A percentile compares a stretch with the other conserved stretches of the same genome.
Conservation (phyloP, 768 basidiomycete species). For the Daedaleopsis sinensis region DNA sequence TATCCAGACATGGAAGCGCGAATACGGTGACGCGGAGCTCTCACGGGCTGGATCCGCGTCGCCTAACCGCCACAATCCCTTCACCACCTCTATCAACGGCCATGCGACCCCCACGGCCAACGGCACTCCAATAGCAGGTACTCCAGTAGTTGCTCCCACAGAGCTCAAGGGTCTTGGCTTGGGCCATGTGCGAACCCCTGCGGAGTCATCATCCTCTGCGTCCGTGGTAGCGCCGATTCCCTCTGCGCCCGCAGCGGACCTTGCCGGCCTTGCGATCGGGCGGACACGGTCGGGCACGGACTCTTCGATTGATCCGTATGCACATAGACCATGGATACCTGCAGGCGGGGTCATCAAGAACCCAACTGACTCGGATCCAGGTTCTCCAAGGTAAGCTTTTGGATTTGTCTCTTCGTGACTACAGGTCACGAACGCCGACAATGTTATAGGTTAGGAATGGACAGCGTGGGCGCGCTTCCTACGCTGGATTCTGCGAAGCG, state of each 20-base stretch:
- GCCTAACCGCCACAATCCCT: conserved; percentile 6
- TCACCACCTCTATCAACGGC: conserved; percentile 15
- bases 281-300: conserved; percentile 22
- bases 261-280: conserved; percentile 10
- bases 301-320: conserved; percentile 19
- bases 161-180: conserved; percentile 13
- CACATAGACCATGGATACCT: conserved; percentile 26
- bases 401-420: neutral
- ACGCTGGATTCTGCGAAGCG: conserved; percentile 26
- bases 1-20: conserved; percentile 75
- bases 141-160: conserved; percentile 5
- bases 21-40: conserved; percentile 49
- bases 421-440: neutral
- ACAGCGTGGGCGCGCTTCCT: conserved; percentile 14
- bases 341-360: conserved; percentile 18
- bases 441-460: conserved; percentile 12
- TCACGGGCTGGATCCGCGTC: conserved; percentile 22
- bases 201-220: conserved; percentile 7
- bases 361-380: conserved; percentile 45
- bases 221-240: conserved; percentile 4
- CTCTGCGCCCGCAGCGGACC: conserved; percentile 7
- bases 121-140: conserved; percentile 4
- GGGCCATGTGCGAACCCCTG: conserved; percentile 20
- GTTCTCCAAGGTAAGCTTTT: conserved; percentile 45
- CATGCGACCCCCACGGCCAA: conserved; percentile 8